phyloP scores from a whole-genome alignment of 2,329 filamentous ascomycete genomes.

The Pseudogymnoascus sp. region DNA sequence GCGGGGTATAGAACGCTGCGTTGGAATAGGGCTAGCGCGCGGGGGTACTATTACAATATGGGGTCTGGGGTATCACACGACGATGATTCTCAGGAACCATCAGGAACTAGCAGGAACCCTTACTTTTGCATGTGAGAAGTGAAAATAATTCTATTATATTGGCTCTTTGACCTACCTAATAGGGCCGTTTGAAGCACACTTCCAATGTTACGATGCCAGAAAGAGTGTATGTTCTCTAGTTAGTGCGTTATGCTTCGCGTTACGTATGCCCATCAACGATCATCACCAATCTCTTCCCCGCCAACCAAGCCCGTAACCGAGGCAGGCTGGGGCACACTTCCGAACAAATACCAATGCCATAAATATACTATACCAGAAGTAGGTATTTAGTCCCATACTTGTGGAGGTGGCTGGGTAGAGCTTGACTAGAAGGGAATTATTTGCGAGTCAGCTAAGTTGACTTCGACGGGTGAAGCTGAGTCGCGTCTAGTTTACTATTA shows the following conservation, averaged over 20 bases:
- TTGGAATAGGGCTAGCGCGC: neutral
- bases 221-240: neutral
- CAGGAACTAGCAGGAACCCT: neutral
- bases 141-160: neutral
- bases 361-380: neutral
- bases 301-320: neutral
- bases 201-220: neutral
- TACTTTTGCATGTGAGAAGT: neutral
- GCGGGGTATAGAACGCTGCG: neutral
- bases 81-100: neutral
- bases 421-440: neutral
- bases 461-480: neutral
- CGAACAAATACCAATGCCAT: neutral
- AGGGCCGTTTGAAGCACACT: neutral
- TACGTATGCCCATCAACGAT: neutral
- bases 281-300: neutral
- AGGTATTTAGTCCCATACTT: neutral
- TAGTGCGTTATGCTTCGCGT: neutral
- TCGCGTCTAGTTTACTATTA: neutral
- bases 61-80: slow-evolving; percentile 1
- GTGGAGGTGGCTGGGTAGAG: neutral
- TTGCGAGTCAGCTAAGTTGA: neutral
- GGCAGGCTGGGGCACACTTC: neutral
- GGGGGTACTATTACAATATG: neutral
- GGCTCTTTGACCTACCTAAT: neutral